A percentile compares a stretch with the other conserved stretches of the same genome.
These are phyloP conservation scores for Cercophora sp. DNA, from an alignment of 495 filamentous ascomycete genomes.

Conservation along the genomic window DNA sequence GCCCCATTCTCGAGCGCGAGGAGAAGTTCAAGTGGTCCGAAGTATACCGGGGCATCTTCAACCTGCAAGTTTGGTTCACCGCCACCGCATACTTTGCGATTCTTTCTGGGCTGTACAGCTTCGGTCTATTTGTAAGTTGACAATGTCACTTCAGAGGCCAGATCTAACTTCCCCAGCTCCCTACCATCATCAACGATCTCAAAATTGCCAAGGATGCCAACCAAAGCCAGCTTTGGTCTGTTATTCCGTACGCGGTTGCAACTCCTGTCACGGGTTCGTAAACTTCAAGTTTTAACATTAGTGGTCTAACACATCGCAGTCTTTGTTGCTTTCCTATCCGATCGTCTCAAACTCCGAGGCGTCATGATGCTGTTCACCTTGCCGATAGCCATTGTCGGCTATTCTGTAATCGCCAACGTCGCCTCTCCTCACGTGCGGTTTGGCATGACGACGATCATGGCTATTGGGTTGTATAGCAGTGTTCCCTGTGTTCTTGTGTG, in stretches of 20 bases:
- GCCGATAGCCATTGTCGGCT: slow-evolving; percentile 58
- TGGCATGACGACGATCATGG: slow-evolving; percentile 67
- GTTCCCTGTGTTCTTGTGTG: slow-evolving; percentile 73
- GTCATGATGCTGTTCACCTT: slow-evolving; percentile 38
- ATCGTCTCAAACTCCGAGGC: slow-evolving; percentile 36
- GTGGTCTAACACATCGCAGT: slow-evolving; percentile 22
- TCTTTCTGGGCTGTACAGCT: slow-evolving; percentile 42
- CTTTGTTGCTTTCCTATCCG: slow-evolving; percentile 41
- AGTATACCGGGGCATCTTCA: slow-evolving; percentile 55
- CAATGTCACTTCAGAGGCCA: too few relatives aligned
- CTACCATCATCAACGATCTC: slow-evolving; percentile 62
- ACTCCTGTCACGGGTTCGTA: slow-evolving; percentile 50
- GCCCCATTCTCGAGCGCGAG: slow-evolving; percentile 33
- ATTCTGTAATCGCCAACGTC: slow-evolving; percentile 32
- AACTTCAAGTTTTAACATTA: slow-evolving; percentile 31
- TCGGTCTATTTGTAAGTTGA: slow-evolving; percentile 51
- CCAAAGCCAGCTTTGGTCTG: slow-evolving; percentile 61
- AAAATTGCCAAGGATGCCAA: slow-evolving; percentile 56
- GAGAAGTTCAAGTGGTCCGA: slow-evolving; percentile 63
- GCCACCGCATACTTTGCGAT: slow-evolving; percentile 44
- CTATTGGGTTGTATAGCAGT: slow-evolving; percentile 70
- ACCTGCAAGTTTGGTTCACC: slow-evolving; percentile 54
- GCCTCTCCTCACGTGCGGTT: slow-evolving; percentile 61
- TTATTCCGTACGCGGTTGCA: slow-evolving; percentile 62
- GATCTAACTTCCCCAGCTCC: slow-evolving; percentile 53